Base-by-base conservation (phyloP, 148 eudicot genomes). In the Camellia lanceoleosa region DNA sequence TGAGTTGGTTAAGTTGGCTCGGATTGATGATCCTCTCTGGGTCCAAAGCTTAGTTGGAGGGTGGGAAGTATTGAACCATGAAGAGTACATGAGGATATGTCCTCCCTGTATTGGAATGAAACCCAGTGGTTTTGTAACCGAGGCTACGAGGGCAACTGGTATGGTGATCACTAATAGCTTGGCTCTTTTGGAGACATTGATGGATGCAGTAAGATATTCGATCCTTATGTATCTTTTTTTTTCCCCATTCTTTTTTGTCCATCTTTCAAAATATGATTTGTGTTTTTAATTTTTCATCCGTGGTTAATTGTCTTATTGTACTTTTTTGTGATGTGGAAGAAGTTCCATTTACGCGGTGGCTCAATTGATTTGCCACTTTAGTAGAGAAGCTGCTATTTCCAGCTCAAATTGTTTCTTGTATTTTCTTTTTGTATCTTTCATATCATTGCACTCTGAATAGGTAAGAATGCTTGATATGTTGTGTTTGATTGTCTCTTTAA, bases 121-220 rank as follows among this genome's bases (percentile, higher is more conserved):
- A 77, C 90, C 89, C 13, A 73, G 68, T 74, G 91, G 90, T 68
- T 89, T 90, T 66, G 68, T 82, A 42, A 76, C 89, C 1, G 92
- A 91, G 80, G 98, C 94, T 64, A 87, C 97, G 60, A 90, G 90
- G 81, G 97, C 89, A 76, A 82, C 79, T 30, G 87, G 88, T 12
- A 82, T 79, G 12, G 88, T 92, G 47, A 82, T 84, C 42, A 82
- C 84, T 71, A 83, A 80, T 73, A 86, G 92, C 86, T 78, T 73
- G 80, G 88, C 88, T 51, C 88, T 93, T 51, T 91, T 83, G 20
- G 92, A 90, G 13, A 56, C 86, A 19, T 81, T 95, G 82, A 90
- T 92, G 93, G 80, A 83, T 78, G 78, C 82, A 46, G 94, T 94
- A 91, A 83, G 92, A 42, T 74, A 19, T 19, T 63, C n/a, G 23